Evolutionary conservation across 768 basidiomycete genomes (phyloP), one percentile per base, ranked within the genome.

Genomic region (Hygrophorus russula): DNA sequence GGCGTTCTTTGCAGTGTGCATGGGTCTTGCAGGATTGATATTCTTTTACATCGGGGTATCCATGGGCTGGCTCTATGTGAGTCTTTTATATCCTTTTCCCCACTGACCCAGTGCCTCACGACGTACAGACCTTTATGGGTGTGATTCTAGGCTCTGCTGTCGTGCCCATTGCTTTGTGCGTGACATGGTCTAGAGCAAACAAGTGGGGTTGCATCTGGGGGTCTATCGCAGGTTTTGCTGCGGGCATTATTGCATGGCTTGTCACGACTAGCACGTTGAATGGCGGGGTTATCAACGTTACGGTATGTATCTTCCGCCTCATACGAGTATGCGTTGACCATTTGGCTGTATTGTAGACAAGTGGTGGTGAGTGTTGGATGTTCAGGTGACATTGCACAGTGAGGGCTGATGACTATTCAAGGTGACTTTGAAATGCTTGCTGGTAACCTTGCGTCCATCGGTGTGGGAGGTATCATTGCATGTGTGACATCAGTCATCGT

Each of bases 21-120:
- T 89, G 73, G 89, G 79, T 15, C 52, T 90, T n/a, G 80, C 83
- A 0, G 89, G 89, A 0, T 59, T 84, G 24, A 82, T 89, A 41
- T 94, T 94, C 69, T 88, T 68, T 62, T 91, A 84, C 58, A 89
- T 92, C 49, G 90, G 90, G 5, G 80, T 93, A 19, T 87, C 83
- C 18, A 83, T 93, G 83, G 90, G 90, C 15, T 93, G 89, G 87
- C 78, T 93, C 44, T 92, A 92, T 51, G 82, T 87, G 50, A 39
- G 81, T 69, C 14, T 19, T 12, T 29, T n/a, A 19, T 33, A 4
- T n/a, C 3, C n/a, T 12, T 19, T 36, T 8, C 30, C 42, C 39
- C 39, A 35, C 24, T 38, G 7, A 32, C 10, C 9, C n/a, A 24
- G 5, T 39, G 37, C 4, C 19, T 24, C 7, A 24, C 24, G 24